phyloP scores from a whole-genome alignment of 2,329 filamentous ascomycete genomes.

The Colletotrichum sp. region DNA sequence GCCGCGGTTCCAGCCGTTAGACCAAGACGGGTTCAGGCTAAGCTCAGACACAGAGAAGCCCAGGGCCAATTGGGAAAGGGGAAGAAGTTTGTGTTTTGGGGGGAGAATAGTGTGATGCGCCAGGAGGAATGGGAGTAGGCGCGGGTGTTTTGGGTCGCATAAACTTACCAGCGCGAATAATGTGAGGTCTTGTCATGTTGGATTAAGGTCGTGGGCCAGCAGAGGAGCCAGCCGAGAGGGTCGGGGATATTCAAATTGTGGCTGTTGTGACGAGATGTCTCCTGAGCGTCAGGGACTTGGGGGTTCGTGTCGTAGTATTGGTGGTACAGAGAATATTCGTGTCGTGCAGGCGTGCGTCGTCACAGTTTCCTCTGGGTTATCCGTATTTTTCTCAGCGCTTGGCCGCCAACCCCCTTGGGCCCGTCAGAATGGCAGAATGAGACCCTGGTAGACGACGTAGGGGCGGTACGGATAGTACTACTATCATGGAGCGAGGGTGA shows the following conservation, averaged over 20 bases:
- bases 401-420: constrained; percentile 5
- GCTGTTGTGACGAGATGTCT: background rate
- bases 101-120: constrained; percentile 8
- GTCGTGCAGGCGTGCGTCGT: background rate
- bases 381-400: background rate
- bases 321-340: background rate
- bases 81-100: constrained; percentile 10
- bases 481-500: constrained; percentile 5
- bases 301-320: background rate
- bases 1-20: constrained; percentile 12
- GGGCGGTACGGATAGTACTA: background rate
- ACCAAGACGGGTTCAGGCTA: constrained; percentile 19
- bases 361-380: background rate
- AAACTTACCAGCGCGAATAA: constrained; percentile 63
- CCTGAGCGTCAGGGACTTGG: background rate
- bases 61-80: constrained; percentile 10
- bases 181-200: constrained; percentile 64
- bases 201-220: constrained; percentile 21
- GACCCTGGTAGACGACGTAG: constrained; percentile 7
- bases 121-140: constrained; percentile 15
- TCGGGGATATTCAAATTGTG: background rate
- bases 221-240: constrained; percentile 5
- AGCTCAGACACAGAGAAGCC: constrained; percentile 14
- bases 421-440: constrained; percentile 9
- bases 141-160: constrained; percentile 20